Conservation (phyloP, 257 asterid genomes). For the Lantana camara region DNA sequence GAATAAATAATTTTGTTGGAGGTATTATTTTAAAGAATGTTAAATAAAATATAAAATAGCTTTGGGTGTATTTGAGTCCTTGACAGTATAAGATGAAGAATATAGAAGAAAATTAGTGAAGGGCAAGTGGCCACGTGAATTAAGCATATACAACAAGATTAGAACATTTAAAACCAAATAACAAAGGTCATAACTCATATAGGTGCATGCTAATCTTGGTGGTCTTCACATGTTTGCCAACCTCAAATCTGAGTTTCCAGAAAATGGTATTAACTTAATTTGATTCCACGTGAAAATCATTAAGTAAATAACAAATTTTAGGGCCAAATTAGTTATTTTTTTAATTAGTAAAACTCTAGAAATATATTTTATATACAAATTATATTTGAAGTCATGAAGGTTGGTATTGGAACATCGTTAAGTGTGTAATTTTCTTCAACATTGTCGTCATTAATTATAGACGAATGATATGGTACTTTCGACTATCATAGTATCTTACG, state of each 20-base stretch:
- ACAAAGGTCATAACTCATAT: slow-evolving; percentile 5
- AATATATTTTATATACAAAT: too few species aligned
- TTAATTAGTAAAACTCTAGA: not conserved
- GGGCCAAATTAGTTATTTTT: not conserved
- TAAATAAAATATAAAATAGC: too few species aligned
- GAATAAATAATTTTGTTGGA: too few species aligned
- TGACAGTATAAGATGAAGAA: not conserved
- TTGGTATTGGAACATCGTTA: too few species aligned
- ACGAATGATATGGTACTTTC: too few species aligned
- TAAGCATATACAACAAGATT: slow-evolving; percentile 11
- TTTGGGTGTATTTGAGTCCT: too few species aligned
- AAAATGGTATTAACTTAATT: not conserved
- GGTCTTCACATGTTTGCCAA: slow-evolving; percentile 23
- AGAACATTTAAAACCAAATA: not conserved
- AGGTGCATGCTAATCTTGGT: not conserved
- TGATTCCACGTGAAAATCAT: not conserved
- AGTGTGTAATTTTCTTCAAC: too few species aligned
- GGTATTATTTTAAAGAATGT: too few species aligned
- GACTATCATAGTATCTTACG: too few species aligned
- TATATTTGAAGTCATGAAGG: too few species aligned
- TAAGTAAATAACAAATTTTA: not conserved
- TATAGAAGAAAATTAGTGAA: slow-evolving; percentile 6
- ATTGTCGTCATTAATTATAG: too few species aligned
- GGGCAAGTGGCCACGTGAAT: slow-evolving; percentile 31
- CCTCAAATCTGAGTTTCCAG: not conserved